phyloP scores from a whole-genome alignment of 306 rosid genomes.

The Hippophae tibetana region DNA sequence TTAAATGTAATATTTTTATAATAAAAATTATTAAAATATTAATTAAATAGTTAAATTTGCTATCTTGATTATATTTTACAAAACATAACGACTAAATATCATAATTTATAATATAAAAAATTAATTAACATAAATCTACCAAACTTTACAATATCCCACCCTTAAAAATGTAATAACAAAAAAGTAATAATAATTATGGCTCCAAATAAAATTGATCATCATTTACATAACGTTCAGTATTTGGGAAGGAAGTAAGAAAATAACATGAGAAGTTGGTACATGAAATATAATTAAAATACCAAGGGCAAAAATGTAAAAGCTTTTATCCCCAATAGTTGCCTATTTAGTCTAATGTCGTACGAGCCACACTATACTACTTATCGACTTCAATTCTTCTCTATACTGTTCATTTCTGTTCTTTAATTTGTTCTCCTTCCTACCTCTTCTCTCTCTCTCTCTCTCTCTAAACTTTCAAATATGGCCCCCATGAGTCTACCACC shows the following conservation, averaged over 20 bases:
- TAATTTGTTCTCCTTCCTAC: slow-evolving; percentile 17
- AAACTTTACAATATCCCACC: too few species aligned
- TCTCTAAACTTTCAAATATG: slow-evolving; percentile 29
- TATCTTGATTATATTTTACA: too few species aligned
- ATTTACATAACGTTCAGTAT: not conserved
- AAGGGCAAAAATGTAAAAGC: slow-evolving; percentile 18
- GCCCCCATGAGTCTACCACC: slow-evolving; percentile 97
- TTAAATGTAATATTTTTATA: too few species aligned
- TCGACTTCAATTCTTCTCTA: not conserved
- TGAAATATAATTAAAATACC: slow-evolving; percentile 7
- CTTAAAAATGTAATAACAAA: too few species aligned
- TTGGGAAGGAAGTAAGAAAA: too few species aligned
- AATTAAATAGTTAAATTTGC: too few species aligned
- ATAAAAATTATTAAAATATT: too few species aligned
- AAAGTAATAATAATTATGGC: not conserved
- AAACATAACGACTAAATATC: too few species aligned
- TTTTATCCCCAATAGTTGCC: slow-evolving; percentile 41
- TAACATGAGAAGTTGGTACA: not conserved
- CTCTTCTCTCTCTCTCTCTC: slow-evolving; percentile 9
- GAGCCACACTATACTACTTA: slow-evolving; percentile 25
- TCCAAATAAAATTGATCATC: not conserved
- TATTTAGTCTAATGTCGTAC: slow-evolving; percentile 53
- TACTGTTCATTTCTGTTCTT: not conserved
- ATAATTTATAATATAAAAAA: too few species aligned
- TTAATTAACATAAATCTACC: too few species aligned